Evolutionary conservation across 805 yeast species (phyloP), one percentile per base, ranked within the genome.

Genomic region (Saturnispora quitensis): DNA sequence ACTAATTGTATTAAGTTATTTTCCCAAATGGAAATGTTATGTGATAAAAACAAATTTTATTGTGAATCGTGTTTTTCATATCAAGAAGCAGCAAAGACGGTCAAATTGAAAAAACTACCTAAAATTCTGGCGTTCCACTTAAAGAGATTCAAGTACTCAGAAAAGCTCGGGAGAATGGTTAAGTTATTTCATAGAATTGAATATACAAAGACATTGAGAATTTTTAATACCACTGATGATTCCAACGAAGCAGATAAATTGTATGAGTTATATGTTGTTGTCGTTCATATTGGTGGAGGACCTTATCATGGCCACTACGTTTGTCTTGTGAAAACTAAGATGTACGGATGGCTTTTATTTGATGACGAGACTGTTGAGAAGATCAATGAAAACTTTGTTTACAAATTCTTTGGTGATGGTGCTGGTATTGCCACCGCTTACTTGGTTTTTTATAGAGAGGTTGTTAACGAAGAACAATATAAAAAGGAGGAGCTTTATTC

Each of bases 291-390:
- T 58, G 99, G 99, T 5, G 95, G 97, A 4, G 97, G 98, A 0
- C 97, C 98, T 1, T 89, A 89, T 71, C 97, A 90, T 68, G 99
- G 99, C 0, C 99, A 93, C 65, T 93, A 93, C 65, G 91, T 93
- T 9, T 77, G 96, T 0, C 71, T 93, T 5, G 84, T 93, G 54
- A 89, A 89, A 62, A 84, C 89, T 5, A 81, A 78, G 50, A 73
- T 77, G 22, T 78, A 80, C 40, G 90, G 96, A 0, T 93, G 99
- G 99, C 69, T 93, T 31, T 69, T 93, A 52, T 93, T 87, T 68
- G 99, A 93, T 65, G 99, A 93, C 65, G 98, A 93, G 66, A 82
- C 93, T 5, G 97, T 91, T 2, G 97, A 91, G 64, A 71, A 84
- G 15, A 89, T 93, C 9, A 89, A 84, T 57, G 96, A 89, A 55